These are phyloP conservation scores for Phlegmacium glaucopus DNA, from an alignment of 768 basidiomycete species.

Conservation along the genomic window DNA sequence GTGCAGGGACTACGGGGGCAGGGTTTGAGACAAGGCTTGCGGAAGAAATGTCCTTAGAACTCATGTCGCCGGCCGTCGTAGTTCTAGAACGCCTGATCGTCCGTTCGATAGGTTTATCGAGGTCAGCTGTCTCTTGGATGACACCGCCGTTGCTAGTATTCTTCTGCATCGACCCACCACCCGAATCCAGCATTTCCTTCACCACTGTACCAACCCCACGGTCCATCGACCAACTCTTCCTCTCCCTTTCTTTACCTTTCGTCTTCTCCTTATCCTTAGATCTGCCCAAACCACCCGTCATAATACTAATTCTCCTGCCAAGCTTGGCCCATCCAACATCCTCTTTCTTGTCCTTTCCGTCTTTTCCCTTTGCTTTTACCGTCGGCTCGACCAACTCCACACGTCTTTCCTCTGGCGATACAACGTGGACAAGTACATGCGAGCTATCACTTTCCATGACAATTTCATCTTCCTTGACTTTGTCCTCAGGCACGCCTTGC, in stretches of 20 bases:
- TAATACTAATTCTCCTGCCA: constrained; percentile 53
- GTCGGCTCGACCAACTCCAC: constrained; percentile 32
- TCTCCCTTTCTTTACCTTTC: constrained; percentile 30
- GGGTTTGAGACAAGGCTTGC: constrained; percentile 1
- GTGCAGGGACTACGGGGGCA: constrained; percentile 6
- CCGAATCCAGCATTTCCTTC: constrained; percentile 15
- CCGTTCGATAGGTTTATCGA: no score
- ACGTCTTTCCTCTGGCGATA: constrained; percentile 29
- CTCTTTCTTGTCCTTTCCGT: constrained; percentile 24
- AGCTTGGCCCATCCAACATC: constrained; percentile 59
- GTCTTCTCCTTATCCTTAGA: constrained; percentile 31
- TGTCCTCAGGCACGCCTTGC: constrained; percentile 9
- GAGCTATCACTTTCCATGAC: constrained; percentile 25
- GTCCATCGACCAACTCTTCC: constrained; percentile 32
- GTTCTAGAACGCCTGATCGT: no score
- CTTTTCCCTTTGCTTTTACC: constrained; percentile 28
- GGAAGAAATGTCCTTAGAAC: not conserved
- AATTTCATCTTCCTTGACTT: constrained; percentile 15
- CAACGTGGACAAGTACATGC: constrained; percentile 24
- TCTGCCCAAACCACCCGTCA: constrained; percentile 47
- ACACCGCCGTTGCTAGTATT: not conserved
- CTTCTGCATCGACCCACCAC: constrained; percentile 13
- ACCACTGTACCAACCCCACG: constrained; percentile 16
- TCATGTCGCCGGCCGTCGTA: no score
- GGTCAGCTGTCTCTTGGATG: no score